Evolutionary conservation across 2,329 filamentous ascomycete genomes (phyloP).

Genomic region (Fusarium albosuccineum): DNA sequence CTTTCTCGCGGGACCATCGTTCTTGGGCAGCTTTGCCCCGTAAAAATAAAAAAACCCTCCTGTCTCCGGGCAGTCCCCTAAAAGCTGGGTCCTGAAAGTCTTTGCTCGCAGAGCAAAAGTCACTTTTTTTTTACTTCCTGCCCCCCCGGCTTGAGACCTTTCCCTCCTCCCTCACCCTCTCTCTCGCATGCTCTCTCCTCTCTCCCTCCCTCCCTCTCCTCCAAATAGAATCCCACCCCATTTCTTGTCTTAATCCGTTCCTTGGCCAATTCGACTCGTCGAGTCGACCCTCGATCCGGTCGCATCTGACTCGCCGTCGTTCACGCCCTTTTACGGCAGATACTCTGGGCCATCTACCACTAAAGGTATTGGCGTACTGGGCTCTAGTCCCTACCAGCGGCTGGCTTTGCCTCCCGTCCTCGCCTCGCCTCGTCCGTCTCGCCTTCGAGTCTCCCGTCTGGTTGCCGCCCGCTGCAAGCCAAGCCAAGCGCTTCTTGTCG

Average conservation of each 20-base stretch:
- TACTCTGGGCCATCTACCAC: constrained; percentile 14
- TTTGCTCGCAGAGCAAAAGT: constrained; percentile 32
- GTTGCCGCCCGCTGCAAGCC: constrained; percentile 15
- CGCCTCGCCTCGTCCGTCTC: constrained; percentile 19
- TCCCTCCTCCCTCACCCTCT: constrained; percentile 16
- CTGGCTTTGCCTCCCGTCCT: constrained; percentile 37
- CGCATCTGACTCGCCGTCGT: constrained; percentile 38
- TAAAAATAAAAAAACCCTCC: constrained; percentile 11
- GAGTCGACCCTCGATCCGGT: constrained; percentile 38
- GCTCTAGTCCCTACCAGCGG: constrained; percentile 28
- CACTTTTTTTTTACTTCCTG: constrained; percentile 27
- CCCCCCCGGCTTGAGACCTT: constrained; percentile 31
- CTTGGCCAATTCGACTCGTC: constrained; percentile 37
- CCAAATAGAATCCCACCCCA: constrained; percentile 21
- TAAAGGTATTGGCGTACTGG: constrained; percentile 7
- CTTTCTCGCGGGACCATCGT: constrained; percentile 30
- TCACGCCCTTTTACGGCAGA: constrained; percentile 28
- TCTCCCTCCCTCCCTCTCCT: constrained; percentile 6
- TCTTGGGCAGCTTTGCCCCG: constrained; percentile 19
- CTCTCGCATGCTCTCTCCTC: constrained; percentile 2
- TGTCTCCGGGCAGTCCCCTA: constrained; percentile 19
- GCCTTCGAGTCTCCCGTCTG: constrained; percentile 14
- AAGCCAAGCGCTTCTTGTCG: constrained; percentile 8
- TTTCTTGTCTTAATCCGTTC: constrained; percentile 33
- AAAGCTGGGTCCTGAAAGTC: constrained; percentile 21